Percentiles rank a stretch among this genome's conserved stretches.
Conservation (phyloP, 2,329 filamentous ascomycete genomes). For the Colletotrichum coccodes region DNA sequence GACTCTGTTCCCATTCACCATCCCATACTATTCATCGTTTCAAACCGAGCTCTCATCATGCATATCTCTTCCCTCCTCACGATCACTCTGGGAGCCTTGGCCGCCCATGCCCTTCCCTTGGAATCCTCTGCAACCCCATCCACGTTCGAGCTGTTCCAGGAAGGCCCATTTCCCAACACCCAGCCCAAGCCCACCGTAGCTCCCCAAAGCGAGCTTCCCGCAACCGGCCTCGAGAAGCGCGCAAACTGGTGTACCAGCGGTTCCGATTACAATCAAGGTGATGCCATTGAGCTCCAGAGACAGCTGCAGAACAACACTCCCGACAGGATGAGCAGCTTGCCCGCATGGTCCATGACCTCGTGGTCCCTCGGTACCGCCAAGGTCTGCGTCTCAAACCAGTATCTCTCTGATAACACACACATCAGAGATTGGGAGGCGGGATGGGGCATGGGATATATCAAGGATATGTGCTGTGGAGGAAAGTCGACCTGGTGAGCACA, state of each 20-base stretch:
- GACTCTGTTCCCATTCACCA: background rate
- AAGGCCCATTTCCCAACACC: background rate
- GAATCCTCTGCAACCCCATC: background rate
- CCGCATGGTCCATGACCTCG: background rate
- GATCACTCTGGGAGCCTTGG: background rate
- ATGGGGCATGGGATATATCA: background rate
- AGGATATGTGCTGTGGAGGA: background rate
- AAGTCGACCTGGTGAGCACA: slow-evolving; percentile 1
- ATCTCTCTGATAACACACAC: background rate
- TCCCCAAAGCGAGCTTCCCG: background rate
- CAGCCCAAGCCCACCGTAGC: background rate
- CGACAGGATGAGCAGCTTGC: background rate
- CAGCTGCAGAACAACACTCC: background rate
- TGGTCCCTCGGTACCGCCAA: background rate
- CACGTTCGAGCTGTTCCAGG: background rate
- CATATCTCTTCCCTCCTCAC: background rate
- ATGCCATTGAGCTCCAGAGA: background rate
- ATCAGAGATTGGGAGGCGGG: background rate
- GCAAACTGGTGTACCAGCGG: background rate
- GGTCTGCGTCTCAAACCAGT: background rate
- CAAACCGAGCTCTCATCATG: background rate
- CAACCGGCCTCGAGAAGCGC: background rate
- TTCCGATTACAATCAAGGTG: background rate
- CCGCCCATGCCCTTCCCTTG: background rate
- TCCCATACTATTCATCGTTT: background rate